Percentiles rank a stretch among this genome's conserved stretches.
These are phyloP conservation scores for Candida anglica DNA, from an alignment of 805 yeast species.

Conservation along the genomic window DNA sequence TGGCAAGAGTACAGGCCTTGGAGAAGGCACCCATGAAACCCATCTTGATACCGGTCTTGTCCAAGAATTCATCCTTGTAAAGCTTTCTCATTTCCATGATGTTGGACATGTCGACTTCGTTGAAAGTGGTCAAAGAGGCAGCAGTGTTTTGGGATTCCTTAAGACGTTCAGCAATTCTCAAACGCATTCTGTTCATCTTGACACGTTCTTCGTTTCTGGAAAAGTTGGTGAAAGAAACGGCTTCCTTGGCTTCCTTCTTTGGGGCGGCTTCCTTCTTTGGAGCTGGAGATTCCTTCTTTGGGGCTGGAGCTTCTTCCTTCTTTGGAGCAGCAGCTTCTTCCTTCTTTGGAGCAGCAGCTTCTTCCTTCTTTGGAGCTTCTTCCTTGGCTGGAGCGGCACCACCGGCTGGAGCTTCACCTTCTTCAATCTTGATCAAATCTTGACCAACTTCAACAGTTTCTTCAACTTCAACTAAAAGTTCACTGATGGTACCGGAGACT, in stretches of 20 bases:
- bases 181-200: conserved; percentile 99
- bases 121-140: conserved; percentile 95
- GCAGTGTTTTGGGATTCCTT: conserved; percentile 99
- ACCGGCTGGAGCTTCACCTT: conserved; percentile 66
- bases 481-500: conserved; percentile 82
- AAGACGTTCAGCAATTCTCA: conserved; percentile 97
- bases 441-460: conserved; percentile 97
- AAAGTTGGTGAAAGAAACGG: conserved; percentile 44
- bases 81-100: conserved; percentile 91
- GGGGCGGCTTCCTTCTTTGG: conserved; percentile 25
- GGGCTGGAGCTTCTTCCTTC: conserved; percentile 23
- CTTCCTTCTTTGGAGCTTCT: conserved; percentile 12
- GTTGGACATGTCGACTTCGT: conserved; percentile 95
- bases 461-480: conserved; percentile 76
- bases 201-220: conserved; percentile 87
- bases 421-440: conserved; percentile 82
- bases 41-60: conserved; percentile 88
- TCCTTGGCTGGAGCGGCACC: conserved; percentile 38
- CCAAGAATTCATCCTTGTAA: conserved; percentile 94
- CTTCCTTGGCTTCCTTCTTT: conserved; percentile 32
- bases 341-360: conserved; percentile 21
- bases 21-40: conserved; percentile 99
- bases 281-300: conserved; percentile 17
- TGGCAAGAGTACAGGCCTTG: conserved; percentile 87
- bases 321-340: conserved; percentile 20